Percentiles rank a stretch among this genome's conserved stretches.
Conservation (phyloP, 306 rosid species). For the Aeschynomene evenia region DNA sequence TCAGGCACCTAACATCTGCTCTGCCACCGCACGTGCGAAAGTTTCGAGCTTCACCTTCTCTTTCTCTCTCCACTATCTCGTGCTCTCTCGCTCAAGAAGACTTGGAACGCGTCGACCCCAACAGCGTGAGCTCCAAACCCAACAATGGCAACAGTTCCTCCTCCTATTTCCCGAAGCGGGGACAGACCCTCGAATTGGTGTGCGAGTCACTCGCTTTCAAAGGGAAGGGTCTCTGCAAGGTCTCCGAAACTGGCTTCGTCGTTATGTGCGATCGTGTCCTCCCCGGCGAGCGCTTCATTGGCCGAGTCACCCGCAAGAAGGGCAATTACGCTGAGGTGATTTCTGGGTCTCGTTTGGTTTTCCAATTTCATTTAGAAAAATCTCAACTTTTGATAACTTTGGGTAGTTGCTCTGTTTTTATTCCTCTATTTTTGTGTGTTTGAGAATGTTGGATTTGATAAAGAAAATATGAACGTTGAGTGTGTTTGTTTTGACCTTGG, state of each 20-base stretch:
- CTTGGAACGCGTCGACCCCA: slow-evolving; percentile 37
- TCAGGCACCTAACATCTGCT: slow-evolving; percentile 42
- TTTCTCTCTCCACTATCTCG: slow-evolving; percentile 34
- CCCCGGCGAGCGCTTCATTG: slow-evolving; percentile 90
- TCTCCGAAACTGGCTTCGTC: slow-evolving; percentile 70
- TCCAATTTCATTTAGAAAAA: neutral
- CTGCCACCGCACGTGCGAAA: slow-evolving; percentile 52
- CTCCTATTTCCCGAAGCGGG: slow-evolving; percentile 75
- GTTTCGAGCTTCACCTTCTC: slow-evolving; percentile 35
- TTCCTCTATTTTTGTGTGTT: too few relatives aligned
- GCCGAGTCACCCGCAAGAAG: slow-evolving; percentile 79
- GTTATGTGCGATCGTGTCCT: slow-evolving; percentile 93
- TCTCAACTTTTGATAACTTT: neutral
- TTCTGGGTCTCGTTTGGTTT: slow-evolving; percentile 13
- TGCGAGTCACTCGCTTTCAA: slow-evolving; percentile 86
- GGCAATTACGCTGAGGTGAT: slow-evolving; percentile 81
- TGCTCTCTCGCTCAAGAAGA: slow-evolving; percentile 37
- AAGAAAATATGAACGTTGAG: neutral
- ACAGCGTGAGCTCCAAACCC: slow-evolving; percentile 16
- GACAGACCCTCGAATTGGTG: slow-evolving; percentile 75
- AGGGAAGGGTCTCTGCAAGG: slow-evolving; percentile 91
- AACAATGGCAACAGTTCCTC: slow-evolving; percentile 45
- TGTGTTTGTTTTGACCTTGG: too few relatives aligned
- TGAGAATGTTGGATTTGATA: neutral
- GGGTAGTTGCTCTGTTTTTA: neutral